Evolutionary conservation across 805 yeast genomes (phyloP), one percentile per base, ranked within the genome.

Genomic region (Candida boleticola): DNA sequence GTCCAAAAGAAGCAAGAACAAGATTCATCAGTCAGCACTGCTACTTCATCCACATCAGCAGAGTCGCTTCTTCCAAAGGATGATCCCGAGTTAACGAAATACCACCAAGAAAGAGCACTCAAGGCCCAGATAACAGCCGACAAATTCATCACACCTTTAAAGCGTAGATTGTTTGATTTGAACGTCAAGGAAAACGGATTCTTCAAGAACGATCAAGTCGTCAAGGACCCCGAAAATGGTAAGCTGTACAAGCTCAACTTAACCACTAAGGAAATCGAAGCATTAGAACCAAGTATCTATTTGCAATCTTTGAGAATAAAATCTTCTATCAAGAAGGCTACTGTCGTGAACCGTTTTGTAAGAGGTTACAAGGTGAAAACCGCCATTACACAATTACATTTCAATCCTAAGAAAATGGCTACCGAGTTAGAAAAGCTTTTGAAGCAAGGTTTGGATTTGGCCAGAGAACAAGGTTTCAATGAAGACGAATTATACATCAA

Each of bases 311-410:
- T 74, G 71, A 77, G 98, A 63, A 75, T 90, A 53, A 88, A 88
- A 61, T 78, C 90, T n/a, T 83, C 95, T 4, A 78, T 84, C 71
- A 92, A 92, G 66, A 92, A 92, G 66, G 88, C 93, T 35, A 88
- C 88, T 9, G 71, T 81, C 30, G 85, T 89, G 37, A 72, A 87
- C 50, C 76, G 97, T 51, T 79, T 89, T 56, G 76, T 90, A 44
- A 77, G 87, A 43, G 83, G 83, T 26, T 66, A 85, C 64, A 76
- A 80, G 40, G 80, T 87, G 27, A 78, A 81, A 52, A 79, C 77
- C 33, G 98, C 97, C 40, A 85, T 92, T 52, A 88, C 92, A 31
- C 97, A 90, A 67, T 82, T 90, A 53, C 97, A 92, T 63, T 92
- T 92, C 71, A 80, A 82, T 60, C 76, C 82, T 37, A 89, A 88